A percentile compares a stretch with the other conserved stretches of the same genome.
Evolutionary conservation across 2,329 filamentous ascomycete species (phyloP).

Genomic region (Endothia cerciana): DNA sequence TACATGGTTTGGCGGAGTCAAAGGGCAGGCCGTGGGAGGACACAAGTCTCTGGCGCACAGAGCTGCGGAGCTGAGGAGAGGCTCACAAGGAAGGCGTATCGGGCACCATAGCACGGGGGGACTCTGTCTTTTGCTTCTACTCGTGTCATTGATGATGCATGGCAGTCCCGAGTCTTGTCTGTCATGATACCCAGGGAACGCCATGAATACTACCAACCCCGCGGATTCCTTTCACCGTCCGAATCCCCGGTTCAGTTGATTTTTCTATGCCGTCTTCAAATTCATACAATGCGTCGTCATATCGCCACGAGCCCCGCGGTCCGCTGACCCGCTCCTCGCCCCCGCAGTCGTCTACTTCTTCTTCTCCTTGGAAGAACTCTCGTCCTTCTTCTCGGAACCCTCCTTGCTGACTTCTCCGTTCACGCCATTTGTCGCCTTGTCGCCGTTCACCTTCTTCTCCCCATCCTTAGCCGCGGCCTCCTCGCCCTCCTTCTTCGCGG

Average conservation of each 20-base stretch:
- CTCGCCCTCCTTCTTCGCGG: constrained; percentile 74
- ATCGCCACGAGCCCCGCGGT: constrained; percentile 7
- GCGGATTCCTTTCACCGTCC: constrained; percentile 11
- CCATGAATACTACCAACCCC: constrained; percentile 35
- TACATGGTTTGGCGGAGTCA: no score
- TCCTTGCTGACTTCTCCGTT: constrained; percentile 56
- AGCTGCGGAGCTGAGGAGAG: not conserved
- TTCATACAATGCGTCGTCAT: constrained; percentile 33
- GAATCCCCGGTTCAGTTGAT: constrained; percentile 14
- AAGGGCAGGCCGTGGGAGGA: not conserved
- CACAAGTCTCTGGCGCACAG: no score
- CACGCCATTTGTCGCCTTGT: constrained; percentile 44
- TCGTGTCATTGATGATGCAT: constrained; percentile 25
- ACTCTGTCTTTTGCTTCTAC: constrained; percentile 15
- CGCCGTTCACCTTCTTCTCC: constrained; percentile 58
- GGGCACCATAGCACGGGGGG: not conserved
- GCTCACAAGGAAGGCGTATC: not conserved
- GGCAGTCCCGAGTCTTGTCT: constrained; percentile 22
- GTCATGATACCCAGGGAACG: constrained; percentile 26
- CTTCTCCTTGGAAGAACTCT: constrained; percentile 38
- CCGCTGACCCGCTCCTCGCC: constrained; percentile 12
- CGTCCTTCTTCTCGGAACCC: constrained; percentile 42
- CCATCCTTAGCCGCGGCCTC: constrained; percentile 62
- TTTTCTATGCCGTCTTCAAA: constrained; percentile 32
- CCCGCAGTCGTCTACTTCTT: constrained; percentile 12